Conservation (phyloP, 1,284 basidiomycete genomes). For the Peniophora sp. region DNA sequence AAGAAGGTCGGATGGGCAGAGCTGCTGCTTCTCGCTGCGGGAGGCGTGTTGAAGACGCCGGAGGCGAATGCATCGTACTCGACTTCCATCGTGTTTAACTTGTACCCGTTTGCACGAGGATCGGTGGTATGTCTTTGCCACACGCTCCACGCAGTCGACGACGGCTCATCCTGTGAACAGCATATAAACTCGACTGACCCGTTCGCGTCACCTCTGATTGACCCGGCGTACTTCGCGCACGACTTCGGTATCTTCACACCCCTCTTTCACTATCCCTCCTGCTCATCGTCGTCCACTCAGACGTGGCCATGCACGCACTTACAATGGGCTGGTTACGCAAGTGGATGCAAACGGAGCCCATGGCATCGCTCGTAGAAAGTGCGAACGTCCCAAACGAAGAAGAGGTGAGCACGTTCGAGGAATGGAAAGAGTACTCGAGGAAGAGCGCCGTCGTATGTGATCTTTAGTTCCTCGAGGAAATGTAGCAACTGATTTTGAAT, state of each 20-base stretch:
- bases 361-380: constrained; percentile 4
- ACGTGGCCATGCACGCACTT: constrained; percentile 22
- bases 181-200: constrained; percentile 31
- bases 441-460: constrained; percentile 8
- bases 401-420: constrained; percentile 8
- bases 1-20: constrained; percentile 12
- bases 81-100: constrained; percentile 12
- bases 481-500: not conserved
- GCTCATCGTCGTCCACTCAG: constrained; percentile 11
- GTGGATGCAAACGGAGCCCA: constrained; percentile 12
- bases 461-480: not conserved
- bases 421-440: constrained; percentile 9
- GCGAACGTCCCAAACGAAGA: constrained; percentile 7
- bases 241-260: constrained; percentile 9
- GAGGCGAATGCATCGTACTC: constrained; percentile 9
- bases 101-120: constrained; percentile 11
- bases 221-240: constrained; percentile 33
- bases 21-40: constrained; percentile 9
- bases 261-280: not conserved
- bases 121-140: constrained; percentile 5
- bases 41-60: constrained; percentile 6
- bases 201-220: constrained; percentile 28
- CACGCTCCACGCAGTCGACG: constrained; percentile 7
- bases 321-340: constrained; percentile 10
- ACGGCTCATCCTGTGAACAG: constrained; percentile 1